Evolutionary conservation across 495 filamentous ascomycete genomes (phyloP).

Genomic region (Staphylotrichum longicolle): DNA sequence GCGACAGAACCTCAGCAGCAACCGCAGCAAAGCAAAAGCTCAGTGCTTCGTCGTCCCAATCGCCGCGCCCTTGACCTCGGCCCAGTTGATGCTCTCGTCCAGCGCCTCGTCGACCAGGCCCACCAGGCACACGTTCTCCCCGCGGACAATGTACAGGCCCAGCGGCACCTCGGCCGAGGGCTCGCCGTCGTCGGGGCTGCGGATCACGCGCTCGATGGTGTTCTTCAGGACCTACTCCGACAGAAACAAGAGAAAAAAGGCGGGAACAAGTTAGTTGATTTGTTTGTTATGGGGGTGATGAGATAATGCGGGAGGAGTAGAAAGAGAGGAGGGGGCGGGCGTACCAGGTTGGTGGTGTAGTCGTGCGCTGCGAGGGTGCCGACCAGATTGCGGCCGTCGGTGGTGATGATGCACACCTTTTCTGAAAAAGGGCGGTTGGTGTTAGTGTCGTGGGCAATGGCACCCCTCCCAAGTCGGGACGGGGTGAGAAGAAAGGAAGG

Average conservation of each 20-base stretch:
- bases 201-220: constrained; percentile 87
- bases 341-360: constrained; percentile 83
- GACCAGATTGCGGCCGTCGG: constrained; percentile 84
- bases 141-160: constrained; percentile 87
- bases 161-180: constrained; percentile 76
- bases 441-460: background rate
- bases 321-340: constrained; percentile 1
- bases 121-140: constrained; percentile 90
- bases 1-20: too few relatives aligned
- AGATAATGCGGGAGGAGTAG: background rate
- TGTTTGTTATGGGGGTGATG: background rate
- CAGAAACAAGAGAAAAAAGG: background rate
- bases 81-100: constrained; percentile 87
- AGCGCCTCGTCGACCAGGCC: constrained; percentile 86
- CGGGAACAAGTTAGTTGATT: background rate
- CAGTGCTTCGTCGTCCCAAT: constrained; percentile 77
- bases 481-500: background rate
- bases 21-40: too few relatives aligned
- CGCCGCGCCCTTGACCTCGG: constrained; percentile 77
- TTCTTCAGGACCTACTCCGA: constrained; percentile 61
- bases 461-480: too few relatives aligned
- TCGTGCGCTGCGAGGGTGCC: constrained; percentile 85
- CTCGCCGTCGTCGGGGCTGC: constrained; percentile 75
- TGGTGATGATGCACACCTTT: constrained; percentile 86
- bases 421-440: constrained; percentile 50